These are phyloP conservation scores for Piper longum DNA, from an alignment of 164 flowering plant species.

Conservation along the genomic window DNA sequence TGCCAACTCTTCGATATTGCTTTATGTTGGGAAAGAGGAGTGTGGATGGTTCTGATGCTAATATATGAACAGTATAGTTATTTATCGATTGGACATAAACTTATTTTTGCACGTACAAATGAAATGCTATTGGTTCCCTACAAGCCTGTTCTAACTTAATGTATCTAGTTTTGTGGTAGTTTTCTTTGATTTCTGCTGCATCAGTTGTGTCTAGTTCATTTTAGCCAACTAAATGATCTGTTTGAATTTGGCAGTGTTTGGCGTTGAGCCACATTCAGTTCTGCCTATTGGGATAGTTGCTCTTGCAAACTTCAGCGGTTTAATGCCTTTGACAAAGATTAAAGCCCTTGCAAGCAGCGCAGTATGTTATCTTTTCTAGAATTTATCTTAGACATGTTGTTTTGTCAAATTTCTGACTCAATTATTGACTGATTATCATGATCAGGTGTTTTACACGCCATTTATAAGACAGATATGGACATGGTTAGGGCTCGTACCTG, in stretches of 20 bases:
- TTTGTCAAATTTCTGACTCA: background rate
- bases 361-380: constrained; percentile 29
- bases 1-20: no score
- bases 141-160: no score
- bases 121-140: no score
- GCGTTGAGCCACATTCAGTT: constrained; percentile 93
- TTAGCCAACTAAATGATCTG: background rate
- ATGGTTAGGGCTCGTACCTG: constrained; percentile 79
- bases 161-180: background rate
- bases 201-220: no score
- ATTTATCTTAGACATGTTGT: background rate
- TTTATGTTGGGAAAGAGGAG: no score
- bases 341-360: constrained; percentile 86
- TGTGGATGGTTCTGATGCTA: no score
- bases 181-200: background rate
- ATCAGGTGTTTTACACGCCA: constrained; percentile 82
- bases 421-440: background rate
- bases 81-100: no score
- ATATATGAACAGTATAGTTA: no score
- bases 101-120: no score
- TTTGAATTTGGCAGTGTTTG: constrained; percentile 48
- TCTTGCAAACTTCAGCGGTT: constrained; percentile 62
- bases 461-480: constrained; percentile 92
- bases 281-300: constrained; percentile 78
- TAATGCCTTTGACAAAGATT: constrained; percentile 70